A percentile compares a stretch with the other conserved stretches of the same genome.
These are phyloP conservation scores for Chaetomium tenue DNA, from an alignment of 495 filamentous ascomycete species.

Conservation along the genomic window DNA sequence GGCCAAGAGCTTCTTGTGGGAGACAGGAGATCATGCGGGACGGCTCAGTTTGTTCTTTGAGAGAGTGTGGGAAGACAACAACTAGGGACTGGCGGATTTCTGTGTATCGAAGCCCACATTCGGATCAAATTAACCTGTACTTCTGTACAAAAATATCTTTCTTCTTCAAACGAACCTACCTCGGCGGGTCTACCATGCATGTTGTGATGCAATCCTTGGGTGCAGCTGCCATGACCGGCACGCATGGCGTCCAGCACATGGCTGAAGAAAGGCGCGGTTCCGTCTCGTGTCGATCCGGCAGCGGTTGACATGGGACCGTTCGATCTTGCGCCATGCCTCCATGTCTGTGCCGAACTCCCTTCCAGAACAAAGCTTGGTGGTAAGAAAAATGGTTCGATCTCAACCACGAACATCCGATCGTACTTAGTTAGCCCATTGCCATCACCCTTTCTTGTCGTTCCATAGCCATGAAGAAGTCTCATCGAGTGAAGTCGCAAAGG, in stretches of 20 bases:
- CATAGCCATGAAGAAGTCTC: background rate
- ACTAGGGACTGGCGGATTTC: background rate
- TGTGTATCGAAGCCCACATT: background rate
- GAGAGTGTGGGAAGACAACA: background rate
- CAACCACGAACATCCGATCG: no score
- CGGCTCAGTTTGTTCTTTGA: background rate
- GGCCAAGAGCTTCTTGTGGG: background rate
- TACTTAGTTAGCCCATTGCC: background rate
- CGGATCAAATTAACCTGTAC: background rate
- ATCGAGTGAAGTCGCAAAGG: background rate
- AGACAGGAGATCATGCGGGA: constrained; percentile 20
- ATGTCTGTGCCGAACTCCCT: constrained; percentile 10
- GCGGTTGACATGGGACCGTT: constrained; percentile 27
- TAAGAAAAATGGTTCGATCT: constrained; percentile 34
- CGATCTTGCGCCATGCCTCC: constrained; percentile 28
- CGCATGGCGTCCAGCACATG: constrained; percentile 26
- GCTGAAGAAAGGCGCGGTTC: constrained; percentile 23
- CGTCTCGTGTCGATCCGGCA: constrained; percentile 32
- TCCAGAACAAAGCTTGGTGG: constrained; percentile 11
- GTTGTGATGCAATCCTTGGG: background rate
- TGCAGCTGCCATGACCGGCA: constrained; percentile 2
- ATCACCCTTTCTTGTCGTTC: background rate
- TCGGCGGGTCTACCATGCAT: background rate
- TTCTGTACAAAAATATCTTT: background rate
- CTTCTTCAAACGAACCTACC: background rate